These are phyloP conservation scores for Xylaria arbuscula DNA, from an alignment of 2,329 filamentous ascomycete genomes.

Conservation along the genomic window DNA sequence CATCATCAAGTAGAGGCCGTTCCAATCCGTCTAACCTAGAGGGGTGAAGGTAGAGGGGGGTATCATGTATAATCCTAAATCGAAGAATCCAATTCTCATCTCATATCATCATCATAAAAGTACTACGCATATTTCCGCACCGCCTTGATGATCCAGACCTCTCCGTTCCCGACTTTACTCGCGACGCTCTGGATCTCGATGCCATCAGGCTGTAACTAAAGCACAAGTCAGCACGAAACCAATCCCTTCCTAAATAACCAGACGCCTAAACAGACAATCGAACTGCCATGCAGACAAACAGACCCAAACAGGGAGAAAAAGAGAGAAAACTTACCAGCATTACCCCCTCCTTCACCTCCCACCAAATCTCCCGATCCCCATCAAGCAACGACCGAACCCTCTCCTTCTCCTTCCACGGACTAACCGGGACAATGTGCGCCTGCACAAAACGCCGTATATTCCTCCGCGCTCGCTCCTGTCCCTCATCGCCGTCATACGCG, in stretches of 20 bases:
- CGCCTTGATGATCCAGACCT: conserved; percentile 80
- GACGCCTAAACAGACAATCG: too few species aligned
- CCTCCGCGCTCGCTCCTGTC: conserved; percentile 77
- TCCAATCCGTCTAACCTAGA: too few species aligned
- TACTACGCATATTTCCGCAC: conserved; percentile 59
- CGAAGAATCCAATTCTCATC: too few species aligned
- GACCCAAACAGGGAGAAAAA: too few species aligned
- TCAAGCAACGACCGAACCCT: conserved; percentile 76
- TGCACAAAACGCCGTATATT: conserved; percentile 87
- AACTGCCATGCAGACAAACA: too few species aligned
- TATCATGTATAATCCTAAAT: too few species aligned
- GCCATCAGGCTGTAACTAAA: conserved; percentile 79
- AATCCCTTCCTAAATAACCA: too few species aligned
- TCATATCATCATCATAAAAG: not conserved
- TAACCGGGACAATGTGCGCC: conserved; percentile 80
- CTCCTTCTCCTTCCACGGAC: conserved; percentile 77
- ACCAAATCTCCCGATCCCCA: conserved; percentile 77
- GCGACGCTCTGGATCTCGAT: conserved; percentile 81
- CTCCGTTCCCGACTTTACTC: conserved; percentile 84
- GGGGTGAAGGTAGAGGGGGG: too few species aligned
- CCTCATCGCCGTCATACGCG: conserved; percentile 80
- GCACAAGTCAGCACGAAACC: conserved; percentile 12
- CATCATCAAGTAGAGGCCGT: too few species aligned
- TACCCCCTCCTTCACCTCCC: conserved; percentile 77
- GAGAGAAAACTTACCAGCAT: conserved; percentile 66